These are phyloP conservation scores for Cantharellus anzutake DNA, from an alignment of 768 basidiomycete genomes.

Conservation along the genomic window DNA sequence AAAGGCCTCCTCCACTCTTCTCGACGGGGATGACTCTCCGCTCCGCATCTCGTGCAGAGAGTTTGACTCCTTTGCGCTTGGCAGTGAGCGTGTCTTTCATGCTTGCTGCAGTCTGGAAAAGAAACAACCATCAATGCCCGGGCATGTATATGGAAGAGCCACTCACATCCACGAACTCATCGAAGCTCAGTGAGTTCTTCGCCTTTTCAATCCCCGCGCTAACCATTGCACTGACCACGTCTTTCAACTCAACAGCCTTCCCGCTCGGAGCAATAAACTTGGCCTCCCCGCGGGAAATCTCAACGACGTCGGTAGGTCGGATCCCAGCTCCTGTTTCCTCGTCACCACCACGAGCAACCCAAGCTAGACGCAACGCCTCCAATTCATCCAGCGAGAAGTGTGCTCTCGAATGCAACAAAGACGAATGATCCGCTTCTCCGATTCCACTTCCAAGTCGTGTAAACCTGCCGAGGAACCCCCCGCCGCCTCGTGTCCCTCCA, in stretches of 20 bases:
- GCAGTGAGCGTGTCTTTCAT: neutral
- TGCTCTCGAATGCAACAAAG: neutral
- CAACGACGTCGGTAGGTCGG: neutral
- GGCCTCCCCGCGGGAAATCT: neutral
- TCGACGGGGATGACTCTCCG: neutral
- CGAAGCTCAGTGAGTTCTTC: neutral
- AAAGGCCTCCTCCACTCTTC: neutral
- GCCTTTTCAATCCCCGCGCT: neutral
- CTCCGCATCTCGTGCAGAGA: neutral
- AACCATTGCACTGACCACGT: neutral
- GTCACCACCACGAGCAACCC: neutral
- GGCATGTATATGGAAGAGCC: neutral
- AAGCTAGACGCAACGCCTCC: neutral
- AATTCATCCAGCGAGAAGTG: neutral
- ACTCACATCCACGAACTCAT: slow-evolving; percentile 1
- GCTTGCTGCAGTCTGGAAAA: neutral
- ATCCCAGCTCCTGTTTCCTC: neutral
- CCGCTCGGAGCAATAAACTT: neutral
- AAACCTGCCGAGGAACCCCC: neutral
- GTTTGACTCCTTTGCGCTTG: neutral
- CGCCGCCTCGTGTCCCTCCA: neutral
- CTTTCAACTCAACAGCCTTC: neutral
- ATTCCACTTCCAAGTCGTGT: neutral
- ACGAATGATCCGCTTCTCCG: neutral
- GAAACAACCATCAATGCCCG: neutral